Evolutionary conservation across 306 rosid genomes (phyloP).

Genomic region (Acacia confusa): DNA sequence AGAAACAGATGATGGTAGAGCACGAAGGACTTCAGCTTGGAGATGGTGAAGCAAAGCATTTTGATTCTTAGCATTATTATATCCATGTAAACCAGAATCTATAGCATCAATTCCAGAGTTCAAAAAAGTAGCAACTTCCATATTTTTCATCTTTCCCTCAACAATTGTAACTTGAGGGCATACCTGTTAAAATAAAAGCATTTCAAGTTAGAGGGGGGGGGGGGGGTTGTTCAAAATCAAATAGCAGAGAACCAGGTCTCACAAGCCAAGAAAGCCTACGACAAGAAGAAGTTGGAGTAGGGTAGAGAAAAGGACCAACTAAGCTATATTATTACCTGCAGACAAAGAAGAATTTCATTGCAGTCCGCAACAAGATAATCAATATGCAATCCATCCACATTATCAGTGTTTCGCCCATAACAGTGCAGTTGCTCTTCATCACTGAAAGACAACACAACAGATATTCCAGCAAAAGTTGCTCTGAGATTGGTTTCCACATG

Average conservation of each 20-base stretch:
- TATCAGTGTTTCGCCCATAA: constrained; percentile 35
- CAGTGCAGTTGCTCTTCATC: constrained; percentile 49
- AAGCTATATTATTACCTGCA: constrained; percentile 61
- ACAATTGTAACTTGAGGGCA: constrained; percentile 58
- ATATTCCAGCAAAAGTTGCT: constrained; percentile 80
- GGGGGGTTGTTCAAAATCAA: constrained; percentile 30
- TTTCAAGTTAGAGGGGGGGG: constrained; percentile 35
- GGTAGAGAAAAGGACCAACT: neutral
- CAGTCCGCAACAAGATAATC: constrained; percentile 68
- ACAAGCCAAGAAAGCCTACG: constrained; percentile 31
- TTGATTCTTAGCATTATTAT: constrained; percentile 35
- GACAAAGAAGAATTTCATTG: constrained; percentile 52
- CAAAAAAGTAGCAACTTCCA: constrained; percentile 62
- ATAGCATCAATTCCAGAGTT: constrained; percentile 43
- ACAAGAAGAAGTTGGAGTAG: constrained; percentile 1
- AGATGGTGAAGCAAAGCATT: constrained; percentile 45
- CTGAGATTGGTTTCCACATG: constrained; percentile 85
- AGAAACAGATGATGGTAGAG: constrained; percentile 62
- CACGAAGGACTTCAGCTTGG: constrained; percentile 68
- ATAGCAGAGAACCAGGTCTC: constrained; percentile 8
- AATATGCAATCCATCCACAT: constrained; percentile 37
- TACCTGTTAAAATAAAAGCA: constrained; percentile 55
- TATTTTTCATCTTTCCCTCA: constrained; percentile 57
- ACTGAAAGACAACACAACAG: constrained; percentile 61
- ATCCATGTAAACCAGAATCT: constrained; percentile 26